Percentiles rank a stretch among this genome's conserved stretches.
Conservation (phyloP, 805 yeast genomes). For the Yarrowia osloensis region DNA sequence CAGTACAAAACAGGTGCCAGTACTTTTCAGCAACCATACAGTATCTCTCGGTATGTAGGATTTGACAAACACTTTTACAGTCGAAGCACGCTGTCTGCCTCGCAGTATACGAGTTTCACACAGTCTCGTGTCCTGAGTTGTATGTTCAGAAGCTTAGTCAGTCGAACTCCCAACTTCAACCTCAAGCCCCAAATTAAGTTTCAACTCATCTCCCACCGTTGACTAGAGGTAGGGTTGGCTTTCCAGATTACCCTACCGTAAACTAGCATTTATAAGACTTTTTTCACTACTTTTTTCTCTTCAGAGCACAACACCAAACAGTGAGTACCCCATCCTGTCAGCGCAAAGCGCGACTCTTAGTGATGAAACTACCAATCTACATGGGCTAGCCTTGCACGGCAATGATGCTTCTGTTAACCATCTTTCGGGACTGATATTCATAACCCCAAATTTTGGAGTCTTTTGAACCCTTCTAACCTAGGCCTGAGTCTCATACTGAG, state of each 20-base stretch:
- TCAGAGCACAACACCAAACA: not conserved
- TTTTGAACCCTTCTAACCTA: constrained; percentile 2
- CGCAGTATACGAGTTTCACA: too few relatives aligned
- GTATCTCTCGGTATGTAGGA: too few relatives aligned
- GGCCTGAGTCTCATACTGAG: not conserved
- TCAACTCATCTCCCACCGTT: not conserved
- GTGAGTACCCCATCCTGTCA: constrained; percentile 3
- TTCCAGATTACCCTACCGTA: constrained; percentile 16
- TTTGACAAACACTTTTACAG: too few relatives aligned
- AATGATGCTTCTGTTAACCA: constrained; percentile 29
- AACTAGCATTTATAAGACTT: not conserved
- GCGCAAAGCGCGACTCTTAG: not conserved
- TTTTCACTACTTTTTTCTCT: not conserved
- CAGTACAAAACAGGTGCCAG: too few relatives aligned
- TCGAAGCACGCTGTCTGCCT: too few relatives aligned
- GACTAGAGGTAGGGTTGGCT: not conserved
- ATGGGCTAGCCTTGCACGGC: constrained; percentile 30
- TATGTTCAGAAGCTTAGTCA: not conserved
- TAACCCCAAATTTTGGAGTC: not conserved
- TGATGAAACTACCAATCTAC: constrained; percentile 23
- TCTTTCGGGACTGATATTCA: constrained; percentile 31
- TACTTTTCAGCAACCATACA: too few relatives aligned
- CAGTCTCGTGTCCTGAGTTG: too few relatives aligned
- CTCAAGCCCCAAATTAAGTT: not conserved
- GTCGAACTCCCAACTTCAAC: not conserved